Evolutionary conservation across 2,329 filamentous ascomycete species (phyloP).

Genomic region (Aureobasidium sp.): DNA sequence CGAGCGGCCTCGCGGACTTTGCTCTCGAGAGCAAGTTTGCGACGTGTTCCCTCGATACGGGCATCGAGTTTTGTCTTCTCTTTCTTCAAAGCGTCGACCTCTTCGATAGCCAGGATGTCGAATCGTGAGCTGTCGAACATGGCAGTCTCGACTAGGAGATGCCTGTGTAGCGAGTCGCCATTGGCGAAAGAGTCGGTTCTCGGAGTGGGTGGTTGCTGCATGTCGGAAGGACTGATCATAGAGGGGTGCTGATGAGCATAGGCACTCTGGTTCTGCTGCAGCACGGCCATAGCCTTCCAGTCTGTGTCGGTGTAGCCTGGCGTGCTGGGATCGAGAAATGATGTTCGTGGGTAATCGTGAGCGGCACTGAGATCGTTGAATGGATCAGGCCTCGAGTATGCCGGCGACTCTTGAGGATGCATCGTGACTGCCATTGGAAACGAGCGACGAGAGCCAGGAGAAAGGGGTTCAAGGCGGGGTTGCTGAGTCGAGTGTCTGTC

Average conservation of each 20-base stretch:
- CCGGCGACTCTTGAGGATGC: background rate
- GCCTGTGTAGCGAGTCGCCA: conserved; percentile 63
- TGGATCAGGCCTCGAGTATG: background rate
- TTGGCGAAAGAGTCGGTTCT: conserved; percentile 10
- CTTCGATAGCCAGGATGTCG: conserved; percentile 80
- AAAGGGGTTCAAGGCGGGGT: conserved; percentile 3
- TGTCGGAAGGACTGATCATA: background rate
- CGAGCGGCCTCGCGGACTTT: conserved; percentile 91
- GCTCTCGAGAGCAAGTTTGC: conserved; percentile 79
- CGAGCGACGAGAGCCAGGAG: background rate
- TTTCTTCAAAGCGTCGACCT: conserved; percentile 86
- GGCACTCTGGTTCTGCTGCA: background rate
- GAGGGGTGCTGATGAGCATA: background rate
- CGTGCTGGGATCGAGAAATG: conserved; percentile 9
- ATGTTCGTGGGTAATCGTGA: background rate
- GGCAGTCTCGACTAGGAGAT: conserved; percentile 87
- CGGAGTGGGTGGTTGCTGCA: background rate
- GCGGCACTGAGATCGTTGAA: background rate
- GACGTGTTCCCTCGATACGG: conserved; percentile 71
- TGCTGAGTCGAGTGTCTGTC: background rate
- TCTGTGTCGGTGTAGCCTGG: conserved; percentile 7
- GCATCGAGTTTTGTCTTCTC: conserved; percentile 63
- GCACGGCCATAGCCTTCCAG: conserved; percentile 9
- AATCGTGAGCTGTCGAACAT: conserved; percentile 79
- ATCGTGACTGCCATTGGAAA: background rate